These are phyloP conservation scores for Populus deltoides DNA, from an alignment of 345 rosid genomes.

Conservation along the genomic window DNA sequence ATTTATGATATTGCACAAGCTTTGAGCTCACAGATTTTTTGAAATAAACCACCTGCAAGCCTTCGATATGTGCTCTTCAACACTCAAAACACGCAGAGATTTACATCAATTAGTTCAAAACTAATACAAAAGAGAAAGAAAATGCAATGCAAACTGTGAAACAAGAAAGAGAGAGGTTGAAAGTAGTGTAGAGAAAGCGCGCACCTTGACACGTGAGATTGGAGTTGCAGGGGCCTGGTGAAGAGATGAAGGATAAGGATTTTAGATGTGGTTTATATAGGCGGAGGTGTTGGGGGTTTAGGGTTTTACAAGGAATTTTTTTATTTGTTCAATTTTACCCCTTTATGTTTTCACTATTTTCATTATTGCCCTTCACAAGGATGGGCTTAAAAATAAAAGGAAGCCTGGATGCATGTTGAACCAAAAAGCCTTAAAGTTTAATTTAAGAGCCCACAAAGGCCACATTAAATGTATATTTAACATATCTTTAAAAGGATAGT, in stretches of 20 bases:
- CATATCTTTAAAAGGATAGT: too few species aligned
- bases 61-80: slow-evolving; percentile 80
- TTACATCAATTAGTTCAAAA: not conserved
- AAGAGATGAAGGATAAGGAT: not conserved
- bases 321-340: not conserved
- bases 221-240: not conserved
- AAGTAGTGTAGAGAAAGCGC: not conserved
- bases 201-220: slow-evolving; percentile 3
- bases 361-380: not conserved
- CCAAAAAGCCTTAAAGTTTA: too few species aligned
- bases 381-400: too few species aligned
- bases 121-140: not conserved
- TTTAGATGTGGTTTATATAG: slow-evolving; percentile 6
- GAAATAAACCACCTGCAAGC: slow-evolving; percentile 47
- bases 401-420: too few species aligned
- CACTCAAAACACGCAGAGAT: not conserved
- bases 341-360: not conserved
- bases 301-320: slow-evolving; percentile 11
- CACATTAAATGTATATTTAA: too few species aligned
- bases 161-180: too few species aligned
- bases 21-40: slow-evolving; percentile 65
- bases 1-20: slow-evolving; percentile 60
- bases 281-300: not conserved
- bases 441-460: too few species aligned
- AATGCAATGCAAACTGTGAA: not conserved